A percentile compares a stretch with the other conserved stretches of the same genome.
phyloP scores from a whole-genome alignment of 2,329 filamentous ascomycete species.

The Colletotrichum sublineola region DNA sequence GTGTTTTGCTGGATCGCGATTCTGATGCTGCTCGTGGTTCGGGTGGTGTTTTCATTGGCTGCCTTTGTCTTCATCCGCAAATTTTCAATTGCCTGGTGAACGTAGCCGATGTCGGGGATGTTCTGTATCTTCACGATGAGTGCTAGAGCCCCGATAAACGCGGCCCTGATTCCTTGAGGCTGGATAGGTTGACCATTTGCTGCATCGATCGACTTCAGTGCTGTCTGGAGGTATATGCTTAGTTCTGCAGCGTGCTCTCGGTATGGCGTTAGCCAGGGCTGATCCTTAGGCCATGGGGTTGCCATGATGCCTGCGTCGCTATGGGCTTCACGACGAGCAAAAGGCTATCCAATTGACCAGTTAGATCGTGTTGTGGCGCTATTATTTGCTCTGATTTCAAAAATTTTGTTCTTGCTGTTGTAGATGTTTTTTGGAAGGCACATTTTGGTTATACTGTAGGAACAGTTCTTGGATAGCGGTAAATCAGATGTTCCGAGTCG shows the following conservation, averaged over 20 bases:
- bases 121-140: constrained; percentile 21
- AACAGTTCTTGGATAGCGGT: no score
- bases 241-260: constrained; percentile 27
- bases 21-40: constrained; percentile 24
- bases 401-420: constrained; percentile 23
- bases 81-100: constrained; percentile 20
- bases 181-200: constrained; percentile 24
- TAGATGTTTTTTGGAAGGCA: constrained; percentile 2
- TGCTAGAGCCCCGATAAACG: constrained; percentile 9
- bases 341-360: constrained; percentile 26
- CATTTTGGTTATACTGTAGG: no score
- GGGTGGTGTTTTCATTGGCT: constrained; percentile 12
- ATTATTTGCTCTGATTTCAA: constrained; percentile 25
- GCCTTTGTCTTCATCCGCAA: constrained; percentile 17
- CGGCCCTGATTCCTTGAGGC: constrained; percentile 10
- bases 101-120: constrained; percentile 15
- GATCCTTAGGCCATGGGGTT: constrained; percentile 28
- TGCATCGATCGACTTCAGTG: constrained; percentile 25
- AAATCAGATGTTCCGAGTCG: no score
- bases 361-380: constrained; percentile 19
- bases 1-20: constrained; percentile 8
- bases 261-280: constrained; percentile 23
- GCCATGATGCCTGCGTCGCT: constrained; percentile 21
- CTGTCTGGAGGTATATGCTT: constrained; percentile 20
- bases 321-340: constrained; percentile 19